Percentiles rank a stretch among this genome's conserved stretches.
Conservation (phyloP, 345 rosid species). For the Erucastrum elatum region DNA sequence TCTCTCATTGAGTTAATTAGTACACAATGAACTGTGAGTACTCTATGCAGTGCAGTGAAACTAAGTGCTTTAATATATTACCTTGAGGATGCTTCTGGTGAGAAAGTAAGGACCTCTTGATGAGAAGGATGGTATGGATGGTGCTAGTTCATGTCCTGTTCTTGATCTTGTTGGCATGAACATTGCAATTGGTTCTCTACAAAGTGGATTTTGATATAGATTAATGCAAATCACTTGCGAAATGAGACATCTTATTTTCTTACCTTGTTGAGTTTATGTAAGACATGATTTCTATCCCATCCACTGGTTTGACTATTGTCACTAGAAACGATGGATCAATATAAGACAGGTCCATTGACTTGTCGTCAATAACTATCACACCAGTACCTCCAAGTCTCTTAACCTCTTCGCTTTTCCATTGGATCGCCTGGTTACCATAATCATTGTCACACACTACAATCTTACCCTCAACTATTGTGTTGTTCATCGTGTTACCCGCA, state of each 20-base stretch:
- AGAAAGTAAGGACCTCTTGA: slow-evolving; percentile 65
- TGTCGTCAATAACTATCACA: slow-evolving; percentile 47
- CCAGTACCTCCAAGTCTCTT: slow-evolving; percentile 57
- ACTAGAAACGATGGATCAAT: slow-evolving; percentile 47
- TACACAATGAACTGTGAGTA: neutral
- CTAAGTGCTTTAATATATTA: neutral
- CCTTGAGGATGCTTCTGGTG: slow-evolving; percentile 76
- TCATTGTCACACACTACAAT: slow-evolving; percentile 61
- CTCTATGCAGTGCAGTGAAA: neutral
- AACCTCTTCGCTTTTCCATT: slow-evolving; percentile 42
- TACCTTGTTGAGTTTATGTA: slow-evolving; percentile 71
- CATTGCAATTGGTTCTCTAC: slow-evolving; percentile 65
- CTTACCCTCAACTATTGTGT: slow-evolving; percentile 48
- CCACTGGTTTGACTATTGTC: slow-evolving; percentile 51
- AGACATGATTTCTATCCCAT: slow-evolving; percentile 42
- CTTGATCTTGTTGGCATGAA: slow-evolving; percentile 52
- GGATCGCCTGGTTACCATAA: slow-evolving; percentile 3
- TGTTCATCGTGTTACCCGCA: slow-evolving; percentile 42
- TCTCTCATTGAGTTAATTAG: slow-evolving; percentile 11
- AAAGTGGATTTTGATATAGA: neutral
- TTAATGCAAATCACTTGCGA: neutral
- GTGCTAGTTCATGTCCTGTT: slow-evolving; percentile 58
- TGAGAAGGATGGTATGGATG: slow-evolving; percentile 65
- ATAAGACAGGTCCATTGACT: slow-evolving; percentile 44
- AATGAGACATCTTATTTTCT: neutral